These are phyloP conservation scores for Pontederia crassipes DNA, from an alignment of 176 grass and related monocot genomes.

Conservation along the genomic window DNA sequence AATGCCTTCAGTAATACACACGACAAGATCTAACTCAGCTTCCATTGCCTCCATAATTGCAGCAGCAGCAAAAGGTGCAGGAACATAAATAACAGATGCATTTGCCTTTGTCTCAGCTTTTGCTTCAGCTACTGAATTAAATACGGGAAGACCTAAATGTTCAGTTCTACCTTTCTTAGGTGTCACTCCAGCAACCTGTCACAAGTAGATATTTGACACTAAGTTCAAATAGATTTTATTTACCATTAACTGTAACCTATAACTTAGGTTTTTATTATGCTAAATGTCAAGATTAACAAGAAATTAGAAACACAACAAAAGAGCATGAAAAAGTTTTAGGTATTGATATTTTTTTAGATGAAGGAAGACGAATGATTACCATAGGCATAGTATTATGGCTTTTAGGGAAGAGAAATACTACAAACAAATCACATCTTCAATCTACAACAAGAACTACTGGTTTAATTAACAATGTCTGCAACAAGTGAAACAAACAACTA, in stretches of 20 bases:
- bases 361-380: too few species aligned
- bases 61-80: constrained; percentile 90
- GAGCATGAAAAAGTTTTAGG: too few species aligned
- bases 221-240: background rate
- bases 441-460: too few species aligned
- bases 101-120: constrained; percentile 98
- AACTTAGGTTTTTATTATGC: too few species aligned
- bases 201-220: background rate
- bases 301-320: too few species aligned
- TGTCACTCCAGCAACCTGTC: constrained; percentile 90
- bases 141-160: constrained; percentile 91
- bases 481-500: too few species aligned
- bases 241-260: background rate
- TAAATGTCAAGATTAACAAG: too few species aligned
- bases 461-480: too few species aligned
- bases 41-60: constrained; percentile 98
- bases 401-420: too few species aligned
- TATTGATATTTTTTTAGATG: too few species aligned
- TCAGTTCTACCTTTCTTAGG: constrained; percentile 99
- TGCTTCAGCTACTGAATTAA: constrained; percentile 86
- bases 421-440: too few species aligned
- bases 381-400: too few species aligned
- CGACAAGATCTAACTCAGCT: constrained; percentile 82
- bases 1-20: constrained; percentile 99
- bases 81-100: constrained; percentile 97